Evolutionary conservation across 2,329 filamentous ascomycete genomes (phyloP).

Genomic region (Pseudogymnoascus sp.): DNA sequence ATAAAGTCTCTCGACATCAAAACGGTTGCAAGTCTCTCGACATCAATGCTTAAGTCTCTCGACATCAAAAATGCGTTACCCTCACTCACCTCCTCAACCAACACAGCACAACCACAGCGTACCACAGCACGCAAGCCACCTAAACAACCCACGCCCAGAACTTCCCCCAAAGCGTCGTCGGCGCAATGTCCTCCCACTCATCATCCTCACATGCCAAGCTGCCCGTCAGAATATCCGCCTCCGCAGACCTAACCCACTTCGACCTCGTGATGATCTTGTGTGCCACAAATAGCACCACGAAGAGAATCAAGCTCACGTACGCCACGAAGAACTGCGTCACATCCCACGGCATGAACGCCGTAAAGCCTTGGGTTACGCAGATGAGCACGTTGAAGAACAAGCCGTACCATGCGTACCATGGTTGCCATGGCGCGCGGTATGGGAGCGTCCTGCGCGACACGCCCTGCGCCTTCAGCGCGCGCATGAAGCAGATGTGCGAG

Average conservation of each 20-base stretch:
- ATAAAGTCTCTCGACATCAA: neutral
- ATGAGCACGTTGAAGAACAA: slow-evolving; percentile 58
- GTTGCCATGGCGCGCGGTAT: slow-evolving; percentile 54
- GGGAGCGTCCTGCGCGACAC: slow-evolving; percentile 50
- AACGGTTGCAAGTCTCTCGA: neutral
- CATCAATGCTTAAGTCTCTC: slow-evolving; percentile 1
- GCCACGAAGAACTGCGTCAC: slow-evolving; percentile 53
- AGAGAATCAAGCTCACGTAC: slow-evolving; percentile 58
- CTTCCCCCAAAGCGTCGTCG: slow-evolving; percentile 27
- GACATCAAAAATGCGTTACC: neutral
- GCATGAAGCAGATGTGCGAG: slow-evolving; percentile 59
- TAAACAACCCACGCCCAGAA: slow-evolving; percentile 21
- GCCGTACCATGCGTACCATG: slow-evolving; percentile 57
- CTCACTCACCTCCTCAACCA: neutral
- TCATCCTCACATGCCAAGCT: slow-evolving; percentile 29
- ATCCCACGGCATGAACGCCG: slow-evolving; percentile 56
- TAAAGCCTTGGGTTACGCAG: slow-evolving; percentile 60
- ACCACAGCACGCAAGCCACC: neutral
- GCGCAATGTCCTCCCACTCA: slow-evolving; percentile 28
- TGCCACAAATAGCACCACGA: slow-evolving; percentile 48
- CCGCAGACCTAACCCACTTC: slow-evolving; percentile 29
- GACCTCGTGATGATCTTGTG: slow-evolving; percentile 44
- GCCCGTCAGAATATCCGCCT: slow-evolving; percentile 37
- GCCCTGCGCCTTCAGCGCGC: slow-evolving; percentile 46
- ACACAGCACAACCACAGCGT: neutral